phyloP scores from a whole-genome alignment of 371 early-diverging fungal species.

The Mucor racemosus region DNA sequence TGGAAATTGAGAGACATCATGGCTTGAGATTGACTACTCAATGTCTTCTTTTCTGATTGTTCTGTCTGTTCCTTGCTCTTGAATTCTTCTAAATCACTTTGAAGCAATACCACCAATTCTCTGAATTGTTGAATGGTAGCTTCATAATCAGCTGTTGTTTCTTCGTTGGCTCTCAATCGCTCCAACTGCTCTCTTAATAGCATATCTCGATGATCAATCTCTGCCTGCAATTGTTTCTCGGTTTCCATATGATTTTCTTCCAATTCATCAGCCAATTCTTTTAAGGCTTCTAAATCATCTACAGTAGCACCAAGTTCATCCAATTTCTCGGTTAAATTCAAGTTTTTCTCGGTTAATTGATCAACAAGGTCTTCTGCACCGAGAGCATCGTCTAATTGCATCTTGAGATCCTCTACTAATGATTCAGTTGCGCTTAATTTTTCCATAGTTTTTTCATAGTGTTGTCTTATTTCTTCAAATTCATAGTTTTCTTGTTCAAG shows the following conservation, averaged over 20 bases:
- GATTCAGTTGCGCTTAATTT: constrained; percentile 64
- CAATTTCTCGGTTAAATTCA: constrained; percentile 71
- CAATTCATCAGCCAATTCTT: constrained; percentile 90
- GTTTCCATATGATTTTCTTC: constrained; percentile 90
- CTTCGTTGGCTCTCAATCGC: constrained; percentile 69
- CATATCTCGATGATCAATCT: constrained; percentile 73
- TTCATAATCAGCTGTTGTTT: constrained; percentile 86
- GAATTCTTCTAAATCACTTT: constrained; percentile 75
- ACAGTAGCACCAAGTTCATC: constrained; percentile 79
- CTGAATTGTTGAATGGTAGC: constrained; percentile 88
- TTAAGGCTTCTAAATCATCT: constrained; percentile 89
- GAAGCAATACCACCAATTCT: constrained; percentile 78
- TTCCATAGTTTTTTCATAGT: constrained; percentile 62
- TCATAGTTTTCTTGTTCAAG: constrained; percentile 74
- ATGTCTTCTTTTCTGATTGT: constrained; percentile 54
- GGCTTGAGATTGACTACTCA: constrained; percentile 78
- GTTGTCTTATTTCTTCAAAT: constrained; percentile 59
- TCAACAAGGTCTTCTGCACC: constrained; percentile 85
- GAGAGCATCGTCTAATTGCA: constrained; percentile 80
- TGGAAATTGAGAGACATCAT: constrained; percentile 84
- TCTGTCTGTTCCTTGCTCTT: constrained; percentile 67
- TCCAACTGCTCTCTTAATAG: constrained; percentile 67
- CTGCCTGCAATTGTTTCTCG: constrained; percentile 83
- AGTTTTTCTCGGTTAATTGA: constrained; percentile 79
- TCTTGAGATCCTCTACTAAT: constrained; percentile 83